Evolutionary conservation across 1,139 yeast genomes (phyloP).

Genomic region (Taphrina confusa): DNA sequence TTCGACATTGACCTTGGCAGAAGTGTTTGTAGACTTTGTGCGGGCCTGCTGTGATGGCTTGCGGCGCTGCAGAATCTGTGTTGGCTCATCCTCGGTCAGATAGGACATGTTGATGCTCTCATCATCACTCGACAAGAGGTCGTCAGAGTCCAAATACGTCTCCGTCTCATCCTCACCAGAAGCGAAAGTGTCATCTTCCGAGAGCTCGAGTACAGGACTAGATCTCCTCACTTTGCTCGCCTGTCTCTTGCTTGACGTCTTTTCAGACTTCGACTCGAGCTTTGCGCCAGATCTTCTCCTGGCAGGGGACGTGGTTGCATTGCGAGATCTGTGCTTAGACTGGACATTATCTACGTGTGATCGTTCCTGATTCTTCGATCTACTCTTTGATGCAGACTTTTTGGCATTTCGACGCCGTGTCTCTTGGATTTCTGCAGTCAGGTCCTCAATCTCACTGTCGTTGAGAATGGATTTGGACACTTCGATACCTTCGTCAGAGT

Average conservation of each 20-base stretch:
- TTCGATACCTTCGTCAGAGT: slow-evolving; percentile 28
- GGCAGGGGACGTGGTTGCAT: neutral
- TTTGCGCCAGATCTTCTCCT: neutral
- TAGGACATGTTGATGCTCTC: neutral
- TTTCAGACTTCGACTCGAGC: neutral
- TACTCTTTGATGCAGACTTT: neutral
- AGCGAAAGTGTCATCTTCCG: slow-evolving; percentile 5
- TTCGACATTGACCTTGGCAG: slow-evolving; percentile 31
- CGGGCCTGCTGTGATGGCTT: neutral
- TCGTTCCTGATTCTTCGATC: neutral
- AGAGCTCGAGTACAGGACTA: neutral
- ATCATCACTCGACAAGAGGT: neutral
- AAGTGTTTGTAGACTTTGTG: neutral
- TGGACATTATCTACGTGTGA: neutral
- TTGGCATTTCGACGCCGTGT: slow-evolving; percentile 11
- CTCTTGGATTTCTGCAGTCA: slow-evolving; percentile 17
- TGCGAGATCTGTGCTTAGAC: neutral
- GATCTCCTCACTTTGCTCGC: neutral
- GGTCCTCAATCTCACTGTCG: slow-evolving; percentile 21
- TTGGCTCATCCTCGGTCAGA: slow-evolving; percentile 15
- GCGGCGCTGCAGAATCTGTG: slow-evolving; percentile 22
- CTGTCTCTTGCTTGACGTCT: neutral
- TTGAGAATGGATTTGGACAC: slow-evolving; percentile 23
- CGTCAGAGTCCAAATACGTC: neutral
- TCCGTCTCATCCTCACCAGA: neutral